A percentile compares a stretch with the other conserved stretches of the same genome.
phyloP scores from a whole-genome alignment of 139 green algal species.

The Chlorella sorokiniana region DNA sequence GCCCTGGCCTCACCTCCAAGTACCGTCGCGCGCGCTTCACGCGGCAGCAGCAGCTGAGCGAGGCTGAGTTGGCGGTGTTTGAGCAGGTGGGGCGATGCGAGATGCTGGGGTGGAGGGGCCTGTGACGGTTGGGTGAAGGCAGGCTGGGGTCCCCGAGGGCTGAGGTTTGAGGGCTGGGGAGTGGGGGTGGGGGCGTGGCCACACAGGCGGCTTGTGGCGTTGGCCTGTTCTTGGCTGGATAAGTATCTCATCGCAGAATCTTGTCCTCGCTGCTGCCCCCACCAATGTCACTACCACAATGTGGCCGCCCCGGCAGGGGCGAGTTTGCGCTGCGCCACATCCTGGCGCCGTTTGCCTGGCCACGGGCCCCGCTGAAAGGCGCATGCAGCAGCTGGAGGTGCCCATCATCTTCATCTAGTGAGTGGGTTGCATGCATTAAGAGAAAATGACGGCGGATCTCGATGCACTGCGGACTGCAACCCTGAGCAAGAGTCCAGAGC shows the following conservation, averaged over 20 bases:
- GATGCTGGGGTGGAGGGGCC: background rate
- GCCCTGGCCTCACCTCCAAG: conserved; percentile 48
- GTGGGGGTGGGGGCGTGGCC: no score
- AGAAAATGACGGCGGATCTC: background rate
- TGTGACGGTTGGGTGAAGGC: background rate
- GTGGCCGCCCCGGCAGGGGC: conserved; percentile 65
- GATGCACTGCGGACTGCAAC: background rate
- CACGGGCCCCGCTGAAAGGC: conserved; percentile 64
- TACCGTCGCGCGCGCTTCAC: conserved; percentile 66
- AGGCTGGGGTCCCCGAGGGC: no score
- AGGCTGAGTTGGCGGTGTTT: conserved; percentile 11
- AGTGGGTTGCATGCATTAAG: background rate
- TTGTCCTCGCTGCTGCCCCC: background rate
- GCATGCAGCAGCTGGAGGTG: conserved; percentile 69
- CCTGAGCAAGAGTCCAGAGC: background rate
- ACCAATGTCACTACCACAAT: conserved; percentile 61
- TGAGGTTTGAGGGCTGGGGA: no score
- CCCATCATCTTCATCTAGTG: conserved; percentile 54
- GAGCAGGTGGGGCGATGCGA: background rate
- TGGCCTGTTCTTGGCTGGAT: background rate
- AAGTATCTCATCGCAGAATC: background rate
- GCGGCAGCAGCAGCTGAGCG: conserved; percentile 24
- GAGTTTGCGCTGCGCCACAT: conserved; percentile 84
- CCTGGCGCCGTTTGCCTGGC: conserved; percentile 81
- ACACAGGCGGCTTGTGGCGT: no score